Evolutionary conservation across 2,329 filamentous ascomycete species (phyloP), one percentile per base, ranked within the genome.

Genomic region (Ustilaginoidea virens): DNA sequence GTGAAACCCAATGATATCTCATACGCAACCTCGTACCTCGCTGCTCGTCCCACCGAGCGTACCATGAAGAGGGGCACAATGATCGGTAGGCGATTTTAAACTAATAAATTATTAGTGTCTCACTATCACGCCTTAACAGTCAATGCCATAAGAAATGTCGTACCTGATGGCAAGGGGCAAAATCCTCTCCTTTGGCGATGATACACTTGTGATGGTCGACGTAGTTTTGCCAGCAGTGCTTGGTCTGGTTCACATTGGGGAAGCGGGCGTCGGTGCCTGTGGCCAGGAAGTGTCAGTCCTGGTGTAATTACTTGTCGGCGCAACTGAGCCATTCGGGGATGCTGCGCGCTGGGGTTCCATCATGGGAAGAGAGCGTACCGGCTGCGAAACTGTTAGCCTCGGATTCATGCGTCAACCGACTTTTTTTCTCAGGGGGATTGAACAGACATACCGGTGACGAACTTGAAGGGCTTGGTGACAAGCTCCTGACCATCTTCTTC

Each of bases 171-270:
- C 87, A 96, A 42, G 87, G 87, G 48, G 81, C 78, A 60, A 96
- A 96, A 55, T 94, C 86, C 69, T 96, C 87, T 61, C 87, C 87
- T 74, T 96, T 96, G 63, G 86, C 87, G 55, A 78, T 68, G 61
- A 94, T 85, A 70, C 90, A 98, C 74, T 98, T 98, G 77, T 98
- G 82, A 73, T 98, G 96, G 63, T 98, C 90, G 67, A 98, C 90
- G 66, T 98, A 98, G 74, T 98, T 98, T 62, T 98, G 92, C 90
- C 90, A 98, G 82, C 90, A 98, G 75, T 98, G 86, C 80, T 94
- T 94, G 64, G 86, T 80, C 68, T 90, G 82, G 69, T 98, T 98
- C 69, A 75, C 67, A 71, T 98, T 93, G 53, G 90, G 90, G 69
- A 96, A 98, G 60, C 90, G 87, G 61, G 90, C 90, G 59, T 98